Evolutionary conservation across 352 stramenopile species (phyloP), one percentile per base, ranked within the genome.

Genomic region (Phytophthora gonapodyides): DNA sequence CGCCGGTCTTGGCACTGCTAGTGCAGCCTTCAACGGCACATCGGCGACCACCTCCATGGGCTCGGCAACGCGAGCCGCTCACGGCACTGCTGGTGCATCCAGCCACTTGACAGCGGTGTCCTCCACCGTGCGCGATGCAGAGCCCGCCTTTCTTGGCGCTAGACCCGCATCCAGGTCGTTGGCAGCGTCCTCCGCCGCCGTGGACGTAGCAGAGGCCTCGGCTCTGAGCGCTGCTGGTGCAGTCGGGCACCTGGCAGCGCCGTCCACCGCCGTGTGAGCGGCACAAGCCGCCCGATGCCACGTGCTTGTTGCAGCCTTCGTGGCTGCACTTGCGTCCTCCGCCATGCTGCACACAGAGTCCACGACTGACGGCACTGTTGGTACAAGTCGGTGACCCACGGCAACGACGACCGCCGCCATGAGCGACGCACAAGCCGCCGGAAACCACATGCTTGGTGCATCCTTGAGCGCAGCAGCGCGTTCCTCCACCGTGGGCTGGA

Each of bases 121-220:
- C 84, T 52, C 86, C 86, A n/a, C 86, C 86, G 44, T 95, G 86
- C 3, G 86, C 84, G 36, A 93, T 93, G 35, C 86, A 95, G 49
- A 84, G 87, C 13, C 86, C 86, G 49, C 86, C 86, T 71, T 93
- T 95, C 75, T 93, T 93, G 56, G 84, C 86, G 36, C 82, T 93
- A 3, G 82, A 93, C 27, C 77, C 87, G 54, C 86, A 95, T 9
- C 68, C 80, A 45, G 57, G 58, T 61, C 77, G 82, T 71, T 93
- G 86, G 52, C 86, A 95, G 15, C 84, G 84, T 10, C 84, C 84
- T 44, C 86, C 86, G 6, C 86, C 86, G 31, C 86, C 86, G 48
- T 95, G 86, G 2, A 93, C 84, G 71, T 93, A 93, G 69, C 86
- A 95, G 4, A 95, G 52, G 9, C 84, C 86, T 51, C 86, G 82